Evolutionary conservation across 225 moss, liverwort and hornwort genomes (phyloP), one percentile per base, ranked within the genome.

Genomic region (Marchantia paleacea): DNA sequence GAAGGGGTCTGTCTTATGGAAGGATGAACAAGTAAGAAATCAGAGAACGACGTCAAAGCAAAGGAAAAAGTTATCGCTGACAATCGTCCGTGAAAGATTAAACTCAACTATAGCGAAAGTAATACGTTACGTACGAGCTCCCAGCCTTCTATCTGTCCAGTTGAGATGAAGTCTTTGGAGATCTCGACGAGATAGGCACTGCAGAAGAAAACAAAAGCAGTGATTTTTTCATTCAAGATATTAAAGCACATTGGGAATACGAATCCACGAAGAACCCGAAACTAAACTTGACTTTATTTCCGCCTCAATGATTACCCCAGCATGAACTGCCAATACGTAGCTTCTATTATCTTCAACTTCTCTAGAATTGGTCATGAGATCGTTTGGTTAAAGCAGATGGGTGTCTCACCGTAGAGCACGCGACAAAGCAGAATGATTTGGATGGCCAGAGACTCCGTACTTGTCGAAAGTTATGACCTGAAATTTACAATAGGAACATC

Each of bases 371-470:
- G 16, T 54, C 57, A 18, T 60, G 29, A 47, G 58, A 60, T 8
- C 54, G 4, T 16, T 8, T 10, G 1, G 55, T 22, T 60, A 0
- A 70, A 70, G 79, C 26, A 30, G 6, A 14, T 0, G 25, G n/a
- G 20, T 69, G 29, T 39, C 73, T 71, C 26, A 86, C 84, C 87
- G 79, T 30, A 87, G 73, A 62, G 87, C 82, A 26, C 55, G 84
- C 4, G 84, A 87, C 18, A 87, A 55, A 24, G 87, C 84, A 29
- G 22, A 74, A 78, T 87, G 87, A 61, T 87, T 87, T n/a, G 87
- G 87, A 48, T 87, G 84, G 26, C 87, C 87, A 51, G 87, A 87
- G 30, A 87, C 82, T 85, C 87, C 87, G 68, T 87, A 65, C 29
- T 55, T 51, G 58, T 87, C 87, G 78, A 87, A 87, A 52, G 87